These are phyloP conservation scores for Alternaria sp. DNA, from an alignment of 2,329 filamentous ascomycete genomes.

Conservation along the genomic window DNA sequence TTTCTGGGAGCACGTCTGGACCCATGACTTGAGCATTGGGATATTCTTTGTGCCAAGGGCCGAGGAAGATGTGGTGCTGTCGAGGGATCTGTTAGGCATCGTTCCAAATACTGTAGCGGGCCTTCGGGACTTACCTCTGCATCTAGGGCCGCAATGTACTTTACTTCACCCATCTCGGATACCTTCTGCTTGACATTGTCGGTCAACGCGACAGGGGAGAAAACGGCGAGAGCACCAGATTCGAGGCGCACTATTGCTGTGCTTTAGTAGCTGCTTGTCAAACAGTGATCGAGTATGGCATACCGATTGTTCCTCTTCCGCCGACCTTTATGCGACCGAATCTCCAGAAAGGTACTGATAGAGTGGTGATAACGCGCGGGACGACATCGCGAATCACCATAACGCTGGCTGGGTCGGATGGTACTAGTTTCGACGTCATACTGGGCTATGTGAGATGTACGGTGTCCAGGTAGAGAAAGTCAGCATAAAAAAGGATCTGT, in stretches of 20 bases:
- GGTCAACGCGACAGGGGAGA: conserved; percentile 89
- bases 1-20: conserved; percentile 82
- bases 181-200: conserved; percentile 72
- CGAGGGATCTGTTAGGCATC: not conserved
- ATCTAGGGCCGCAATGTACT: conserved; percentile 87
- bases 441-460: conserved; percentile 16
- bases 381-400: conserved; percentile 91
- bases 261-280: conserved; percentile 20
- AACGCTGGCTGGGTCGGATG: conserved; percentile 75
- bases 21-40: conserved; percentile 82
- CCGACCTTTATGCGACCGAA: conserved; percentile 83
- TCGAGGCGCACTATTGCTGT: conserved; percentile 72
- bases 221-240: conserved; percentile 81
- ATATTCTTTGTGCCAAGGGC: conserved; percentile 81
- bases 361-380: conserved; percentile 73
- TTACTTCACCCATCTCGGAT: conserved; percentile 69
- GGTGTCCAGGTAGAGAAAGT: not conserved
- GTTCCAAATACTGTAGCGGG: not conserved
- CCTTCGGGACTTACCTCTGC: conserved; percentile 62
- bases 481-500: conserved; percentile 2
- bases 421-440: conserved; percentile 54
- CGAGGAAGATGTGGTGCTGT: conserved; percentile 88
- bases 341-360: conserved; percentile 84
- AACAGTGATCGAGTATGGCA: conserved; percentile 27
- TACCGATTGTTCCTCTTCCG: conserved; percentile 85